Conservation (phyloP, 1,139 yeast genomes). For the Candida sojae region DNA sequence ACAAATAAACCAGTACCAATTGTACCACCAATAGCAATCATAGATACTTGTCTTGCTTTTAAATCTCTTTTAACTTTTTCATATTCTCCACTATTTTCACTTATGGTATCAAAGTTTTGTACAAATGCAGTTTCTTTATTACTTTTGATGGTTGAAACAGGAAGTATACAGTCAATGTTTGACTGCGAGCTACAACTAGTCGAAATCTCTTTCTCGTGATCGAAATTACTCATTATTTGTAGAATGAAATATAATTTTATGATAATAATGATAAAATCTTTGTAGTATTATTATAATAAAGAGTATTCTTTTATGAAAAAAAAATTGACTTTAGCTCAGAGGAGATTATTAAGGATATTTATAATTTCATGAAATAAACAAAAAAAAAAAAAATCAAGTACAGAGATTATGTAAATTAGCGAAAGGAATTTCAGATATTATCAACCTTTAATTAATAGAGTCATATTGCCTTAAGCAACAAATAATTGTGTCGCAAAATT, state of each 20-base stretch:
- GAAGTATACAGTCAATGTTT: constrained; percentile 1
- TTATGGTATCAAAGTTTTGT: constrained; percentile 9
- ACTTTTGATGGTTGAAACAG: neutral
- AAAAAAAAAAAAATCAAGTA: too few relatives aligned
- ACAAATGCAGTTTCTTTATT: constrained; percentile 10
- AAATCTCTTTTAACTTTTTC: constrained; percentile 40
- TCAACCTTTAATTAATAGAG: too few relatives aligned
- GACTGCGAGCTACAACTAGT: neutral
- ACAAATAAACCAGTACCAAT: constrained; percentile 70
- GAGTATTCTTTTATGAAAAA: too few relatives aligned
- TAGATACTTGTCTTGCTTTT: constrained; percentile 66
- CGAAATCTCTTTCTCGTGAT: neutral
- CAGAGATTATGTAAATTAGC: too few relatives aligned
- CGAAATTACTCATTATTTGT: neutral
- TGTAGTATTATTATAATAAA: too few relatives aligned
- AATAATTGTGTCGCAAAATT: too few relatives aligned
- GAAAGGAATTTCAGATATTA: too few relatives aligned
- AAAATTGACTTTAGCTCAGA: too few relatives aligned
- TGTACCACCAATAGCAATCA: constrained; percentile 65
- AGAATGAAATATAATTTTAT: neutral
- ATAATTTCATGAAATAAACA: too few relatives aligned
- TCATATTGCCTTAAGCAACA: too few relatives aligned
- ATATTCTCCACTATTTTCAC: constrained; percentile 7
- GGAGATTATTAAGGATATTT: too few relatives aligned
- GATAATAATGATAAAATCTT: neutral